A percentile compares a stretch with the other conserved stretches of the same genome.
These are phyloP conservation scores for Paulownia fortunei DNA, from an alignment of 257 asterid genomes.

Conservation along the genomic window DNA sequence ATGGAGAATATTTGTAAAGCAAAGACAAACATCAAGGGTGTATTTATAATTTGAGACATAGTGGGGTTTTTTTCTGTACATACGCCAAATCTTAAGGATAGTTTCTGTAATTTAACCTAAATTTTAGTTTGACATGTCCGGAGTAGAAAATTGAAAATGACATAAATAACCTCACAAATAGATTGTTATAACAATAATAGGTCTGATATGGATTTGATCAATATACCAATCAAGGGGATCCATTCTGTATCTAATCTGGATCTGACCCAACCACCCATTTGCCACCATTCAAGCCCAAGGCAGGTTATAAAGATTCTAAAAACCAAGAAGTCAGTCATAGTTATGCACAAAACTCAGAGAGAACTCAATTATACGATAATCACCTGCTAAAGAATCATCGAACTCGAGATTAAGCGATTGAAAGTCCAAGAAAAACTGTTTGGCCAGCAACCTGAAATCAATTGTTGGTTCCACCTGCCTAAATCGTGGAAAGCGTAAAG, in stretches of 20 bases:
- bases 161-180: neutral
- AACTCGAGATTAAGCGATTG: constrained; percentile 83
- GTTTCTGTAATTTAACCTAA: too few species aligned
- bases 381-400: constrained; percentile 76
- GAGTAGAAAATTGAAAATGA: neutral
- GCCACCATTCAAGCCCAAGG: constrained; percentile 21
- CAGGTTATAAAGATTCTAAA: neutral
- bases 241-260: constrained; percentile 14
- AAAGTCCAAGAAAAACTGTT: constrained; percentile 78
- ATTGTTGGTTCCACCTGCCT: constrained; percentile 71
- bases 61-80: too few species aligned
- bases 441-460: constrained; percentile 88
- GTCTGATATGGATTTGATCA: neutral
- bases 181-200: neutral
- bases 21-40: too few species aligned
- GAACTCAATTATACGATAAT: constrained; percentile 19
- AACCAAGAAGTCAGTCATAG: too few species aligned
- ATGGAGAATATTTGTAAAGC: too few species aligned
- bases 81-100: too few species aligned
- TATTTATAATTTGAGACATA: too few species aligned
- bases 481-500: constrained; percentile 81
- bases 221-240: neutral
- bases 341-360: too few species aligned
- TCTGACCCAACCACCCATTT: constrained; percentile 24
- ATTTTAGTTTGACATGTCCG: too few species aligned